Evolutionary conservation across 495 filamentous ascomycete species (phyloP).

Genomic region (Hyphodiscus hymeniophilus): DNA sequence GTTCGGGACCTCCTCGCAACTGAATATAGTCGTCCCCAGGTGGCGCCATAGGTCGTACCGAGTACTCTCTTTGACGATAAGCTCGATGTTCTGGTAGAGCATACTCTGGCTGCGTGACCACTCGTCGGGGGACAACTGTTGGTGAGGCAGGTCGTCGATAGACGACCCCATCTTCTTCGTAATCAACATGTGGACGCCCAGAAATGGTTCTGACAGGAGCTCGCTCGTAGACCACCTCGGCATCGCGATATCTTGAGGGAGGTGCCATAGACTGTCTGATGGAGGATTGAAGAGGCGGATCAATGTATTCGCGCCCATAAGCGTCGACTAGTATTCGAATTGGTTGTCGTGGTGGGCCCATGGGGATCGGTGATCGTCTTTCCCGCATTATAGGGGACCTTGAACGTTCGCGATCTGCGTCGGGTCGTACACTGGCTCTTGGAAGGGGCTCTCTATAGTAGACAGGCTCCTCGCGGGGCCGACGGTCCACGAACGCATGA

Average conservation of each 20-base stretch:
- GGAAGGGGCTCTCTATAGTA: conserved; percentile 46
- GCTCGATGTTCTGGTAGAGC: conserved; percentile 27
- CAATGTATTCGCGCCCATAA: conserved; percentile 62
- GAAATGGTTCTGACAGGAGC: conserved; percentile 41
- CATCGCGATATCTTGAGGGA: conserved; percentile 29
- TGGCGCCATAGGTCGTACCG: conserved; percentile 29
- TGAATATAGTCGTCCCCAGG: conserved; percentile 31
- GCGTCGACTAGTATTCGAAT: conserved; percentile 59
- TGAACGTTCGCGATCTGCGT: conserved; percentile 47
- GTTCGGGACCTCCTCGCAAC: conserved; percentile 28
- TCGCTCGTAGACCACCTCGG: conserved; percentile 39
- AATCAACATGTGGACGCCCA: conserved; percentile 37
- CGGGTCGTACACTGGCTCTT: conserved; percentile 34
- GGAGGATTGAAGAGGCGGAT: conserved; percentile 35
- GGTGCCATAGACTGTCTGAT: conserved; percentile 37
- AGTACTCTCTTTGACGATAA: conserved; percentile 45
- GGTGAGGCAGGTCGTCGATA: conserved; percentile 31
- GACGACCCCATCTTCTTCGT: conserved; percentile 37
- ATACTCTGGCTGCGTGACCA: conserved; percentile 46
- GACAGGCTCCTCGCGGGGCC: conserved; percentile 35
- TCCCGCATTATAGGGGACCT: conserved; percentile 49
- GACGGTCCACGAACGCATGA: conserved; percentile 49
- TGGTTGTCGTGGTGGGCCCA: conserved; percentile 48
- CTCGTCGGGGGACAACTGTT: conserved; percentile 35
- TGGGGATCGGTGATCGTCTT: conserved; percentile 37